Evolutionary conservation across 2,329 filamentous ascomycete genomes (phyloP).

Genomic region (Fusarium mangiferae): DNA sequence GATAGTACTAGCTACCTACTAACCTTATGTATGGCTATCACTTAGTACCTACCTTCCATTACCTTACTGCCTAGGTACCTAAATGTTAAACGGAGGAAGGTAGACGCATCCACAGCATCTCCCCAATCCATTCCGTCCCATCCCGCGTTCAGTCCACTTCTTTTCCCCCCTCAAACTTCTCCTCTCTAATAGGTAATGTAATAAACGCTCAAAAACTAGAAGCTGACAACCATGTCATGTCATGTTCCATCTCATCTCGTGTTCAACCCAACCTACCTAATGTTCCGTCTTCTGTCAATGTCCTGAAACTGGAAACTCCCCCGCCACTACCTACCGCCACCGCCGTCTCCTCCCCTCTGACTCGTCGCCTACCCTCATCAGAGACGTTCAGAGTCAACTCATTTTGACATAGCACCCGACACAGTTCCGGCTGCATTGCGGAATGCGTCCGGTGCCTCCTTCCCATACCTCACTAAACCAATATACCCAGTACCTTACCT

Average conservation of each 20-base stretch:
- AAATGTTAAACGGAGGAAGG: background rate
- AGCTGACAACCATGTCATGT: constrained; percentile 5
- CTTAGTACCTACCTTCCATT: too few relatives aligned
- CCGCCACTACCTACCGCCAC: constrained; percentile 6
- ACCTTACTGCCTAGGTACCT: background rate
- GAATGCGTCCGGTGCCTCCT: constrained; percentile 8
- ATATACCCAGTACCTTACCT: background rate
- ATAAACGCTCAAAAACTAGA: background rate
- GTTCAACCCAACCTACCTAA: background rate
- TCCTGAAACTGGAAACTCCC: constrained; percentile 29
- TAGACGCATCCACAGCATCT: constrained; percentile 15
- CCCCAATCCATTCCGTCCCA: constrained; percentile 19
- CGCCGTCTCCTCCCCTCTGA: constrained; percentile 4
- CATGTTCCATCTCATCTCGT: constrained; percentile 18
- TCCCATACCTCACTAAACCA: background rate
- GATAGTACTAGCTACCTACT: background rate
- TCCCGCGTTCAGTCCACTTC: constrained; percentile 22
- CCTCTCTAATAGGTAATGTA: background rate
- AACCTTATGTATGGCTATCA: too few relatives aligned
- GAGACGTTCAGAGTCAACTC: background rate
- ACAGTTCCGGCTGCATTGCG: constrained; percentile 8
- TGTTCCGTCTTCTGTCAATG: constrained; percentile 1
- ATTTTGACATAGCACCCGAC: constrained; percentile 6
- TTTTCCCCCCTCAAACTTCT: constrained; percentile 7
- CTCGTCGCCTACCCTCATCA: background rate